These are phyloP conservation scores for Whalleya microplaca DNA, from an alignment of 2,329 filamentous ascomycete genomes.

Conservation along the genomic window DNA sequence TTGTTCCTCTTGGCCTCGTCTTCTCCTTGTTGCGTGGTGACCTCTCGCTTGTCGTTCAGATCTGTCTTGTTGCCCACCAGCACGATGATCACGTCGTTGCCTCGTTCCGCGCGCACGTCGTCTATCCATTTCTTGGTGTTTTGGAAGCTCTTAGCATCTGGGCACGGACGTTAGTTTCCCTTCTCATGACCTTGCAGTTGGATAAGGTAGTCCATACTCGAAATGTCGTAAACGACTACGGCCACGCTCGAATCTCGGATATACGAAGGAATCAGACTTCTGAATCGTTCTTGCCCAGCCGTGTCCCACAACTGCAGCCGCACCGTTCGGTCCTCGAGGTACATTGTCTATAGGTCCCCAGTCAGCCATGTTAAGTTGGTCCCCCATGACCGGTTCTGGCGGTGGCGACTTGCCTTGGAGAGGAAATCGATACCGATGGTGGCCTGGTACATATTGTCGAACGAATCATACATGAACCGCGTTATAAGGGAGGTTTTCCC, in stretches of 20 bases:
- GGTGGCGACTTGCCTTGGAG: conserved; percentile 72
- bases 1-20: conserved; percentile 98
- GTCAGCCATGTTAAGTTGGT: conserved; percentile 9
- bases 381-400: background rate
- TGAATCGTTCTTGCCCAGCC: conserved; percentile 95
- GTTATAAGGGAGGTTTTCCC: conserved; percentile 99
- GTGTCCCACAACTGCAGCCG: conserved; percentile 98
- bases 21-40: conserved; percentile 94
- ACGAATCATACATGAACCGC: conserved; percentile 99
- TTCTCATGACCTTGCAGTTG: conserved; percentile 3
- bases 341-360: conserved; percentile 76
- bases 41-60: conserved; percentile 96
- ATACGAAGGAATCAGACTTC: conserved; percentile 95
- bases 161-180: conserved; percentile 26
- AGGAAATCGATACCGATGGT: conserved; percentile 99
- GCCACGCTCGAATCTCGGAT: conserved; percentile 98
- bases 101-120: conserved; percentile 92
- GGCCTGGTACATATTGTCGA: conserved; percentile 99
- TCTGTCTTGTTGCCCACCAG: conserved; percentile 99
- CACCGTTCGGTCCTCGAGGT: conserved; percentile 97
- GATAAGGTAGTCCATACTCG: conserved; percentile 57
- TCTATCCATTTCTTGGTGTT: conserved; percentile 99
- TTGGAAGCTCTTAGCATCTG: conserved; percentile 92
- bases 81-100: conserved; percentile 98
- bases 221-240: conserved; percentile 98